A percentile compares a stretch with the other conserved stretches of the same genome.
Conservation (phyloP, 495 filamentous ascomycete genomes). For the Podospora comata region DNA sequence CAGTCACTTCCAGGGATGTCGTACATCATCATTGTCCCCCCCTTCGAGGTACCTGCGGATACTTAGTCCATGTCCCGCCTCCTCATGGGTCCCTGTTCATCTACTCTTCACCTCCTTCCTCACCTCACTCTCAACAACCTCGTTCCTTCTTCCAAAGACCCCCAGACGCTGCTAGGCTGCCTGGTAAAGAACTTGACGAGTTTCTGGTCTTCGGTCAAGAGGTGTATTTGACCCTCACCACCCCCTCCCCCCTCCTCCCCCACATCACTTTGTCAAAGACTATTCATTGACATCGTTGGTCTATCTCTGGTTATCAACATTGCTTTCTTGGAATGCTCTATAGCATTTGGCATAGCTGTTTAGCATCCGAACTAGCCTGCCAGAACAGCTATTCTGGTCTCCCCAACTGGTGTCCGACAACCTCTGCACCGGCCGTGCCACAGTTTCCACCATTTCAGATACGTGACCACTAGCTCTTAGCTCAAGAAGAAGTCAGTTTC, state of each 20-base stretch:
- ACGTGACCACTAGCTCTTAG: too few species aligned
- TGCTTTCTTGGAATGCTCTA: not conserved
- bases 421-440: too few species aligned
- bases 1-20: not conserved
- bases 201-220: not conserved
- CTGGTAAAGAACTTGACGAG: not conserved
- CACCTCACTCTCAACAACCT: not conserved
- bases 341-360: not conserved
- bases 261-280: not conserved
- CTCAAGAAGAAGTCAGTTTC: not conserved
- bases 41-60: not conserved
- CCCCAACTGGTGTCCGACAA: not conserved
- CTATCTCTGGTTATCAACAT: not conserved
- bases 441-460: too few species aligned
- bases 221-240: not conserved
- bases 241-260: not conserved
- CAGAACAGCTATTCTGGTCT: not conserved
- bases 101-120: not conserved
- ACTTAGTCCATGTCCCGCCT: not conserved
- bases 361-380: not conserved
- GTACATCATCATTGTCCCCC: not conserved
- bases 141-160: not conserved
- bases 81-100: not conserved
- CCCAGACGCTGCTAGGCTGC: constrained; percentile 5
- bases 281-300: not conserved